phyloP scores from a whole-genome alignment of 495 filamentous ascomycete species.

The Neurospora sp. region DNA sequence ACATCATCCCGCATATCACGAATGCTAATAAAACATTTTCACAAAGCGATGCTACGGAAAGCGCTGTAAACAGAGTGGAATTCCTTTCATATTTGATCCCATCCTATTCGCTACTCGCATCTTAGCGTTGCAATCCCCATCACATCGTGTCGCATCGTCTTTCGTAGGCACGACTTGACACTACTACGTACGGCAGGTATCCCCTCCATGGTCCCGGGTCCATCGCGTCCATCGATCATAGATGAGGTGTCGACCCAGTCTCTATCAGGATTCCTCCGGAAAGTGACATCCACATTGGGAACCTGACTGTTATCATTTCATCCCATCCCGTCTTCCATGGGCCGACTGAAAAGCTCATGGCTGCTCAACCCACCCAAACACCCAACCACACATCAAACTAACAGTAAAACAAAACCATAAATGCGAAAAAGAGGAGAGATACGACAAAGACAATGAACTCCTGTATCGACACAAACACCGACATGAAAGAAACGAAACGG shows the following conservation, averaged over 20 bases:
- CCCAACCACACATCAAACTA: neutral
- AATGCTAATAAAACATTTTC: neutral
- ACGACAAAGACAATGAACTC: neutral
- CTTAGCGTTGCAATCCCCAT: neutral
- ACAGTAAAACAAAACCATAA: neutral
- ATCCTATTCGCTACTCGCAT: neutral
- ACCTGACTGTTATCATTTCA: neutral
- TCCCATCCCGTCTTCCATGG: neutral
- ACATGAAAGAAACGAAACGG: neutral
- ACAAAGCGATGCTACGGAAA: neutral
- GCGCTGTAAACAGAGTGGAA: neutral
- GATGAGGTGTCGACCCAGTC: neutral
- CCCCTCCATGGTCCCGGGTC: neutral
- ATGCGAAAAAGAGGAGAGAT: neutral
- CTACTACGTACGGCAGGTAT: neutral
- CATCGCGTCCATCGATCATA: neutral
- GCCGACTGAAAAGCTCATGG: neutral
- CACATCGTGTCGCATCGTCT: neutral
- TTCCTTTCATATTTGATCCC: neutral
- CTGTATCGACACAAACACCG: neutral
- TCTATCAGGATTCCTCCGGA: neutral
- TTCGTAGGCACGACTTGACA: neutral
- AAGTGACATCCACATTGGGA: neutral
- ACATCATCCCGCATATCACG: neutral
- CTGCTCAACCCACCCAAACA: neutral